These are phyloP conservation scores for Hordeum marinum DNA, from an alignment of 176 grass and related monocot species.

Conservation along the genomic window DNA sequence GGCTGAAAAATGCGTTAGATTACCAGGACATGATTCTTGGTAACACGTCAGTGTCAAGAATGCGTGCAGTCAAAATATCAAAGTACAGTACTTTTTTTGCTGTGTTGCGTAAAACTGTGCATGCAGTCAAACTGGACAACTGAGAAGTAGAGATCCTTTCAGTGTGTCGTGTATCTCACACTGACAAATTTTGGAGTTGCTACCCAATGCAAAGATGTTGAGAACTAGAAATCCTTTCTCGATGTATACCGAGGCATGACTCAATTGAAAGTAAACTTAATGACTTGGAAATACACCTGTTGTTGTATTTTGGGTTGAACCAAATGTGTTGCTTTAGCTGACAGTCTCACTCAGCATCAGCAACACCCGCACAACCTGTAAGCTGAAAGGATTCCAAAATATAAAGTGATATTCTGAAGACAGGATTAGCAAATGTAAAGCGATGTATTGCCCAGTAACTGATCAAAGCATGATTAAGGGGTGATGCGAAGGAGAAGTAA, in stretches of 20 bases:
- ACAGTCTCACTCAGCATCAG: background rate
- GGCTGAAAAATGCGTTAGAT: background rate
- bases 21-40: background rate
- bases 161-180: background rate
- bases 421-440: background rate
- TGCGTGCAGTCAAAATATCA: constrained; percentile 1
- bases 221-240: background rate
- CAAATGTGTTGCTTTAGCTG: background rate
- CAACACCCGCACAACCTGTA: background rate
- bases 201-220: background rate
- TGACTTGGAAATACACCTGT: background rate
- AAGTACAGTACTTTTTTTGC: background rate
- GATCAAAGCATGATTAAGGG: too few species aligned
- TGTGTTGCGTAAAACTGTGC: background rate
- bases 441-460: too few species aligned
- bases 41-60: background rate
- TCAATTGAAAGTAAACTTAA: background rate
- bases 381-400: background rate
- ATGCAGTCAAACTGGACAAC: too few species aligned
- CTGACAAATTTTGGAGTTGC: background rate
- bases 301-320: background rate
- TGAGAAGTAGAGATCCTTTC: too few species aligned
- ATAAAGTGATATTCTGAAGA: background rate
- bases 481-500: too few species aligned
- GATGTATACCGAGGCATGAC: background rate